Conservation (phyloP, 345 rosid genomes). For the Rhodamnia rubescens region DNA sequence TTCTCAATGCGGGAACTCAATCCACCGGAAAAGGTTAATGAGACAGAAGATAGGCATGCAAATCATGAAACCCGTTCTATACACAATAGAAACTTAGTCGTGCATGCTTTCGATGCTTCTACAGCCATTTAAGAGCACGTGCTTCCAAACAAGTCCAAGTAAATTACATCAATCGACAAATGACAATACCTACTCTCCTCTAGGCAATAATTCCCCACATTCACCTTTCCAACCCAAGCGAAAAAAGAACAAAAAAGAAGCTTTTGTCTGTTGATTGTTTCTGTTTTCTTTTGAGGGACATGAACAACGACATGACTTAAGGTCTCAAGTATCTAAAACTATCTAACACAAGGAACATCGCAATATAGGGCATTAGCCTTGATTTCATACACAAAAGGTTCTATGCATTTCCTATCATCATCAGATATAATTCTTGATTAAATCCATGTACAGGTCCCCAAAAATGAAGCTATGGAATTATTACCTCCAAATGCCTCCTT, state of each 20-base stretch:
- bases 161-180: neutral
- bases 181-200: neutral
- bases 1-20: neutral
- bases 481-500: constrained; percentile 96
- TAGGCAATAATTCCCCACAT: neutral
- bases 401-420: neutral
- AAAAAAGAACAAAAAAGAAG: neutral
- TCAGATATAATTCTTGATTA: neutral
- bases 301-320: neutral
- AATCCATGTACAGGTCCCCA: neutral
- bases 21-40: neutral
- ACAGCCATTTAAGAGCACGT: neutral
- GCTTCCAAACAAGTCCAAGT: neutral
- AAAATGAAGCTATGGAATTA: neutral
- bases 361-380: neutral
- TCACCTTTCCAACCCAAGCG: neutral
- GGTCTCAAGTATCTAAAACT: neutral
- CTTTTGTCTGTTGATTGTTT: neutral
- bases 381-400: neutral
- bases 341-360: neutral
- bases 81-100: neutral
- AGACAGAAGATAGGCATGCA: neutral
- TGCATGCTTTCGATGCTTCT: neutral
- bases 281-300: neutral
- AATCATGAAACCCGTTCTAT: neutral